Base-by-base conservation (phyloP, 305 asterid species). In the Solanum chacoense region DNA sequence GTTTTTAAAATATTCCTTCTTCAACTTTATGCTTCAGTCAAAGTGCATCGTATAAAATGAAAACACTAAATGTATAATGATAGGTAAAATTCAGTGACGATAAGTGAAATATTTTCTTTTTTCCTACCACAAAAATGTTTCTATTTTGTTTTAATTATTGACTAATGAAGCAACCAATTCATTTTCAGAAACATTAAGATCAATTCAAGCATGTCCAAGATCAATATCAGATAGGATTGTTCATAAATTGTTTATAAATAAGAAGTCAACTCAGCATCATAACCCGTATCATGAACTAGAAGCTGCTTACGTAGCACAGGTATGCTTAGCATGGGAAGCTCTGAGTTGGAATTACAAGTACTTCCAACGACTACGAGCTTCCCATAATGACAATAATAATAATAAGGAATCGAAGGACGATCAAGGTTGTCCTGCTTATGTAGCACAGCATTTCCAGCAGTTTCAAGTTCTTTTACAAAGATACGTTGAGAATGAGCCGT, bases 321-420 rank as follows among this genome's bases (percentile, higher is more conserved):
- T 96, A 35, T 96, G 99, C 86, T 89, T 93, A 87, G 95, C 99
- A 50, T 97, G 99, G 99, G 99, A 97, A 93, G 99, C 98, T 81
- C 91, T 97, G 24, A 94, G 93, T 90, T 97, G 99, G 99, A 97
- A 96, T 72, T 96, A 94, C 90, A 95, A 93, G 87, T 93, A 94
- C 87, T 95, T 97, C 86, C 97, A 92, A 85, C 93, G 95, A 3
- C 88, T 94, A 5, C 91, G 94, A 83, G 94, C 94, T 5, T 91
- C 97, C 9, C 94, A 59, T 59, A 59, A 45, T 45, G 13, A 50
- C 0, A 45, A 50, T 6, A 34, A 34, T 29, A 72, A 31, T 34
- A 75, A 75, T 2, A 93, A 95, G 16, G 77, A 50, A n/a, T n/a
- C 75, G 11, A 69, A 69, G 75, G 97, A 95, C 50, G 98, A 96